Evolutionary conservation across 2,329 filamentous ascomycete genomes (phyloP), one percentile per base, ranked within the genome.

Genomic region (Apiospora phragmitis): DNA sequence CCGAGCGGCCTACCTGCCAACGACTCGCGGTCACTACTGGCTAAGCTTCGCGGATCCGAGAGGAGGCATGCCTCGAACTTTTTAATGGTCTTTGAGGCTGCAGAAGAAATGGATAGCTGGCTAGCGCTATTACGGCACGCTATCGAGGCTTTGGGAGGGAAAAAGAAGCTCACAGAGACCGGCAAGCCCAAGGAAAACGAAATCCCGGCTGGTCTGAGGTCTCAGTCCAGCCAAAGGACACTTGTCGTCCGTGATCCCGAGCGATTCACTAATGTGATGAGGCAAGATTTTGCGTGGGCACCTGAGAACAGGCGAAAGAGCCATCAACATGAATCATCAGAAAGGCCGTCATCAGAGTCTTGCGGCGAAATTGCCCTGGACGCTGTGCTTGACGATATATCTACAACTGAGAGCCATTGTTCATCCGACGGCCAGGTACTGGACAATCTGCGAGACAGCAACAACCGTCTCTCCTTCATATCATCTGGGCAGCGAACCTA

Each of bases 21-120:
- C 3, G 87, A 89, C 47, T 83, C 88, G 3, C 87, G 88, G 67
- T 92, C 91, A 1, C 80, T 94, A 3, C 85, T 94, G 42, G 89
- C 91, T 1, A 88, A 91, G 69, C 87, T 92, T 51, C 87, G 89
- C 51, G 85, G 83, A 49, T 79, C 83, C 12, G 88, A 91, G 69
- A 88, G 87, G 76, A 86, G 87, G 72, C 83, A 86, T 24, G 88
- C 88, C 1, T 86, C 88, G 0, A 92, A 90, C 72, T 87, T 94
- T 70, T 82, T 96, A 32, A 85, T 96, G 78, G 89, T 95, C 0
- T 90, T 95, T 73, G 89, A 94, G 68, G 89, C 84, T 72, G 90
- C 91, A 2, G 89, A 92, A 73, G 90, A 93, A 62, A 93, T 95
- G 92, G 91, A 94, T 71, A 82, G 84, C 59, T 96, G 93, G 93